Conservation (phyloP, 2,329 filamentous ascomycete genomes). For the Pseudogymnoascus sp. region DNA sequence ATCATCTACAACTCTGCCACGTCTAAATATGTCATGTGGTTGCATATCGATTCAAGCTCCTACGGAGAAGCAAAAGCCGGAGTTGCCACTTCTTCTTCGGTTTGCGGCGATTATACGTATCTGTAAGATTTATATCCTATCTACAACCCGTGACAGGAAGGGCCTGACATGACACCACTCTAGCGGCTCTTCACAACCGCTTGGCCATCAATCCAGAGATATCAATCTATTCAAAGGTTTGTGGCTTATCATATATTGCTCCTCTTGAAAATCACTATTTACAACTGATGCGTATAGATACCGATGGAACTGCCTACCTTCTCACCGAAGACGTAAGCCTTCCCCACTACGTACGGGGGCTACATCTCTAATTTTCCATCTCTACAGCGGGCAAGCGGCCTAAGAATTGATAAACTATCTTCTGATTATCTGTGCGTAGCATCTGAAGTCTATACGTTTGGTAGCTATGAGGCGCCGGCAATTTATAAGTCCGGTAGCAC, state of each 20-base stretch:
- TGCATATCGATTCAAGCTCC: conserved; percentile 57
- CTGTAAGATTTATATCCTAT: conserved; percentile 20
- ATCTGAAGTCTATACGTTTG: conserved; percentile 41
- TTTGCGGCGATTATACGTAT: conserved; percentile 55
- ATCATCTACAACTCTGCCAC: conserved; percentile 61
- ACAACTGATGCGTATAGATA: conserved; percentile 38
- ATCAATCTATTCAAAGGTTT: conserved; percentile 27
- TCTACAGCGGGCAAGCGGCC: conserved; percentile 46
- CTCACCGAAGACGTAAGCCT: conserved; percentile 52
- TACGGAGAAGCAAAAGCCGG: conserved; percentile 60
- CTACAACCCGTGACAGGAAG: not conserved
- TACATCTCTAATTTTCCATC: conserved; percentile 25
- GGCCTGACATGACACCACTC: conserved; percentile 11
- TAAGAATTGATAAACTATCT: conserved; percentile 50
- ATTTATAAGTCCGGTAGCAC: conserved; percentile 52
- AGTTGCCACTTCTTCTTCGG: conserved; percentile 50
- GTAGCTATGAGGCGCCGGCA: conserved; percentile 53
- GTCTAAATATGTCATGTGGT: conserved; percentile 58
- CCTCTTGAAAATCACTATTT: not conserved
- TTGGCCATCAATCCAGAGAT: conserved; percentile 29
- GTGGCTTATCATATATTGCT: not conserved
- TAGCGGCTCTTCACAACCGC: conserved; percentile 25
- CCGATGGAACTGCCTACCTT: conserved; percentile 53
- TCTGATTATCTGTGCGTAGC: conserved; percentile 49
- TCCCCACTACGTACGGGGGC: conserved; percentile 32